phyloP scores from a whole-genome alignment of 352 stramenopile species.

The Globisporangium splendens region DNA sequence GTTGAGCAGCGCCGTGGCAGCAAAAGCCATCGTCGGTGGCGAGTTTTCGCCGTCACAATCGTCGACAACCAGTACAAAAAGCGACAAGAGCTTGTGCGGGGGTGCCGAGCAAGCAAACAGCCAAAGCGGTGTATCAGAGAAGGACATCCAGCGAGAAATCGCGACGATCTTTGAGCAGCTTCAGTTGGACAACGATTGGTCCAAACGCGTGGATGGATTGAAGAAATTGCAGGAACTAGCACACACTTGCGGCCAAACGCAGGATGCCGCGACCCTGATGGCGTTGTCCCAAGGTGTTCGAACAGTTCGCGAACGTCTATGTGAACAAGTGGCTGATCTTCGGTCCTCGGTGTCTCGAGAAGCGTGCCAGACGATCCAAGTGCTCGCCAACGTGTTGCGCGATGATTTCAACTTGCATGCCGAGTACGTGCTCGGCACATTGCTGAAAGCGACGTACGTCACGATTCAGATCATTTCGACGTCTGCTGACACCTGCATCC shows the following conservation, averaged over 20 bases:
- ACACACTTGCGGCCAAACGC: constrained; percentile 34
- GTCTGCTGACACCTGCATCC: constrained; percentile 64
- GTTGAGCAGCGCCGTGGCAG: constrained; percentile 21
- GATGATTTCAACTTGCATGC: constrained; percentile 79
- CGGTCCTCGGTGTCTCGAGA: constrained; percentile 76
- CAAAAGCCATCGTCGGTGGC: constrained; percentile 21
- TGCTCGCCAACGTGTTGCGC: constrained; percentile 45
- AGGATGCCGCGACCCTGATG: constrained; percentile 19
- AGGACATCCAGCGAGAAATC: constrained; percentile 61
- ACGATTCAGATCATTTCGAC: constrained; percentile 85
- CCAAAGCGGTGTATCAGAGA: constrained; percentile 38
- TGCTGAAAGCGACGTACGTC: constrained; percentile 87
- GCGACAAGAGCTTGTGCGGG: constrained; percentile 3
- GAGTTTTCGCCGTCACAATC: constrained; percentile 41
- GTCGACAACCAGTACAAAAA: constrained; percentile 35
- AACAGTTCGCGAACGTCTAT: constrained; percentile 55
- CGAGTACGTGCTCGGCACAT: constrained; percentile 60
- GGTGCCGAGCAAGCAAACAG: constrained; percentile 2
- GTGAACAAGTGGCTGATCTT: constrained; percentile 70
- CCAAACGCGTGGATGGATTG: constrained; percentile 65
- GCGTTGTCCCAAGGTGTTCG: constrained; percentile 44
- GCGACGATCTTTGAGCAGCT: constrained; percentile 53
- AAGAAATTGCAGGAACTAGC: constrained; percentile 60
- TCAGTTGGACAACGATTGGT: constrained; percentile 68
- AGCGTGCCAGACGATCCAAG: constrained; percentile 70